Evolutionary conservation across 2,329 filamentous ascomycete genomes (phyloP).

Genomic region (Penicillium decumbens): DNA sequence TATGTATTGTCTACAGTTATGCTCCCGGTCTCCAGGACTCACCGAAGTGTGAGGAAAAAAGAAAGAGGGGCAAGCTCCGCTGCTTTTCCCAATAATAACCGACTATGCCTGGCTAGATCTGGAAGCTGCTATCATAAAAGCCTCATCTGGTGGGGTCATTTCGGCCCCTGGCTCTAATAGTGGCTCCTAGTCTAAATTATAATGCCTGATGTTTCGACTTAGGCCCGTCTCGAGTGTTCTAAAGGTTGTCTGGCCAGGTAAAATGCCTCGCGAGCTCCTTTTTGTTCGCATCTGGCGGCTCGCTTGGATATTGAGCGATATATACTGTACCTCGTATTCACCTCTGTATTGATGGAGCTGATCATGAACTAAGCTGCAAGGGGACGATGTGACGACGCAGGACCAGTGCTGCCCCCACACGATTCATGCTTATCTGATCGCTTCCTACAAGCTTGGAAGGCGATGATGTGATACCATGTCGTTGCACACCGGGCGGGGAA

Average conservation of each 20-base stretch:
- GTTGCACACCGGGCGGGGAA: neutral
- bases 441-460: neutral
- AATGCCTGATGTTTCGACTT: neutral
- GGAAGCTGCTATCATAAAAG: constrained; percentile 8
- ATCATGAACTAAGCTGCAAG: neutral
- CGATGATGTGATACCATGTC: neutral
- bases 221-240: neutral
- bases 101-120: constrained; percentile 4
- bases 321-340: constrained; percentile 1
- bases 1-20: neutral
- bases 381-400: constrained; percentile 5
- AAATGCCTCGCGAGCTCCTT: neutral
- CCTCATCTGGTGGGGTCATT: constrained; percentile 9
- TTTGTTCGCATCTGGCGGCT: neutral
- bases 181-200: constrained; percentile 1
- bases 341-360: neutral
- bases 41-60: constrained; percentile 8
- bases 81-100: constrained; percentile 6
- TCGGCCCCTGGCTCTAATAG: constrained; percentile 1
- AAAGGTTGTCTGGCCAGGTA: neutral
- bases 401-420: neutral
- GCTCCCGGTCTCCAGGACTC: constrained; percentile 16
- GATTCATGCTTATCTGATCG: neutral
- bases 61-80: constrained; percentile 2
- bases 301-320: neutral